Evolutionary conservation across 306 rosid species (phyloP), one percentile per base, ranked within the genome.

Genomic region (Glycyrrhiza uralensis): DNA sequence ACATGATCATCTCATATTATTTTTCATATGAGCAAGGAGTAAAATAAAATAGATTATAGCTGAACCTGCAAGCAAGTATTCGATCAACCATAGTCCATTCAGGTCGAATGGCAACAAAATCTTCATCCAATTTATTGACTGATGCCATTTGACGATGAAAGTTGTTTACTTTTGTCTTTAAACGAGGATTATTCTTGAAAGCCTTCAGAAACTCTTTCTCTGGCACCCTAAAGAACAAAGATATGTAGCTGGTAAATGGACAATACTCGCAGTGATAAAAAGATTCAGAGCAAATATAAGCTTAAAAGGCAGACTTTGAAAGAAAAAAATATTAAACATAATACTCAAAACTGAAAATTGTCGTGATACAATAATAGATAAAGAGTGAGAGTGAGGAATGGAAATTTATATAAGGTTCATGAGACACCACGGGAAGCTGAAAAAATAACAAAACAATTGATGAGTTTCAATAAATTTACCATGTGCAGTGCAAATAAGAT

Each of bases 41-140:
- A 10, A 66, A 54, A 79, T 29, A 66, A 74, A 69, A 14, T 38
- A 41, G 13, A 14, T 3, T 29, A 58, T 17, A 70, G 57, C 50
- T 61, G 46, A 78, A 93, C 99, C 99, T 94, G 99, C 96, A 85
- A 69, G 96, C 91, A 81, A 94, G 74, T 74, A 94, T 78, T 64
- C 97, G 89, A 65, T 94, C 97, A 42, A 94, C 97, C 14, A 85
- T 86, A 55, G 97, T 94, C 99, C 97, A 94, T 75, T 94, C 99
- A 3, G 97, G 96, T 79, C 96, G 88, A 79, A 94, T 80, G 36
- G 99, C 93, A 60, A 88, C 96, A 72, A 80, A 91, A n/a, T 91
- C 99, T 11, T 91, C 97, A n/a, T 89, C 96, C 15, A 85, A 70
- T 46, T 83, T 83, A 76, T 80, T 88, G 73, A 46, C 64, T 1